phyloP scores from a whole-genome alignment of 164 flowering plant species.

The Piper betle region DNA sequence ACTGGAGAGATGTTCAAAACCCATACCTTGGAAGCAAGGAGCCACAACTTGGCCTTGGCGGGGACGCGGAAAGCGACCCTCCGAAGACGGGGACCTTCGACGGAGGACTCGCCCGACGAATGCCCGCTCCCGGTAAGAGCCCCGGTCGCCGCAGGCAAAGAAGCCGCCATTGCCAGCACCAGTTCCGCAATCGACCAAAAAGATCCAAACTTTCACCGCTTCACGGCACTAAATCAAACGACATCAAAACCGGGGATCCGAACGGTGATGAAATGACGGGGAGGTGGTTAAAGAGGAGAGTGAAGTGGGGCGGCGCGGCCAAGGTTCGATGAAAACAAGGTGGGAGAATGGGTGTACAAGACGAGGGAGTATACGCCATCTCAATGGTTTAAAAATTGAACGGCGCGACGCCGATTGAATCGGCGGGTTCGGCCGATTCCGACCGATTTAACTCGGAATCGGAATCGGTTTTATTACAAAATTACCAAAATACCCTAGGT shows the following conservation, averaged over 20 bases:
- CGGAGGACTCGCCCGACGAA: slow-evolving; percentile 9
- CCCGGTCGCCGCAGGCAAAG: slow-evolving; percentile 21
- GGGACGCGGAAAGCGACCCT: slow-evolving; percentile 26
- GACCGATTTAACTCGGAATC: too few species aligned
- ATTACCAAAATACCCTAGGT: too few species aligned
- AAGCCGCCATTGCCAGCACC: slow-evolving; percentile 10
- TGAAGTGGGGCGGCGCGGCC: background rate
- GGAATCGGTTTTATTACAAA: too few species aligned
- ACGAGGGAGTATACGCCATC: background rate
- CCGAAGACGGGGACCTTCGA: slow-evolving; percentile 5
- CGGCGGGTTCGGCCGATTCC: background rate
- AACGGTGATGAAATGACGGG: background rate
- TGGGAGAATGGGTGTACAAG: background rate
- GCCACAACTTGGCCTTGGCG: slow-evolving; percentile 24
- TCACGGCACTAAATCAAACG: background rate
- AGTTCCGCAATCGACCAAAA: background rate
- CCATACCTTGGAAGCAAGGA: slow-evolving; percentile 22
- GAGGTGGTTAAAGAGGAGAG: background rate
- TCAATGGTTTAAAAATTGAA: too few species aligned
- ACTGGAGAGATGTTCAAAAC: background rate
- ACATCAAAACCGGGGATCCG: background rate
- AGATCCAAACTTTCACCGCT: background rate
- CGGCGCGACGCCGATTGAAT: background rate
- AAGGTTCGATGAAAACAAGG: background rate
- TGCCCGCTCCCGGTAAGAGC: slow-evolving; percentile 13